Conservation (phyloP, 257 asterid species). For the Solanum arcanum region DNA sequence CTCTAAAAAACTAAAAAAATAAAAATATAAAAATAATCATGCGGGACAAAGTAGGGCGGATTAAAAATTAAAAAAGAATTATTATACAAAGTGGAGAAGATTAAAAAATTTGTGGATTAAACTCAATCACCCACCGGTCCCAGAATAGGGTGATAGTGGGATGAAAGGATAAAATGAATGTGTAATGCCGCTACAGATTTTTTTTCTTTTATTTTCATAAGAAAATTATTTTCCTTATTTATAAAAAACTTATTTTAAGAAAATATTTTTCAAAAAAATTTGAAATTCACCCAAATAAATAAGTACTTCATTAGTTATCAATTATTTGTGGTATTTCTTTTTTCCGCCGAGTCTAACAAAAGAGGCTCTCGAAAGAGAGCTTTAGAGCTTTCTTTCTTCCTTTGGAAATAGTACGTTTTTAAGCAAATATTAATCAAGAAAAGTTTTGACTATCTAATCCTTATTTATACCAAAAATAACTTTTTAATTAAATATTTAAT, state of each 20-base stretch:
- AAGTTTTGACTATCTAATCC: background rate
- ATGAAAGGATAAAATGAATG: background rate
- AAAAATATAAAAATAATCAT: no score
- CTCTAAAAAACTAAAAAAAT: no score
- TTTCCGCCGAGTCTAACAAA: background rate
- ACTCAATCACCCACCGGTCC: no score
- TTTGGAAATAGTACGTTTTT: background rate
- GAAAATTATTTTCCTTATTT: background rate
- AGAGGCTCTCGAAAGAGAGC: no score
- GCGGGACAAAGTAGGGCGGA: accelerated
- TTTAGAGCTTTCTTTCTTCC: no score
- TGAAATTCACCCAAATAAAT: background rate
- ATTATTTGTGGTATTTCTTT: background rate
- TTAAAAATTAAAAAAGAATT: no score
- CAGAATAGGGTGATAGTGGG: background rate
- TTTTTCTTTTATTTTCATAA: background rate
- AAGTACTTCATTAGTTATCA: background rate
- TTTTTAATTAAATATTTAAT: no score
- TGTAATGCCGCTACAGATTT: no score
- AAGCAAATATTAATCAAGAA: background rate
- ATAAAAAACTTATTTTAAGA: background rate
- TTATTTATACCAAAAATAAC: no score
- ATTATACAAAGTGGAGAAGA: accelerated
- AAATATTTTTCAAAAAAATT: no score
- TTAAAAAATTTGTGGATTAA: no score